phyloP scores from a whole-genome alignment of 2,329 filamentous ascomycete species.

The Macrophomina tecta region DNA sequence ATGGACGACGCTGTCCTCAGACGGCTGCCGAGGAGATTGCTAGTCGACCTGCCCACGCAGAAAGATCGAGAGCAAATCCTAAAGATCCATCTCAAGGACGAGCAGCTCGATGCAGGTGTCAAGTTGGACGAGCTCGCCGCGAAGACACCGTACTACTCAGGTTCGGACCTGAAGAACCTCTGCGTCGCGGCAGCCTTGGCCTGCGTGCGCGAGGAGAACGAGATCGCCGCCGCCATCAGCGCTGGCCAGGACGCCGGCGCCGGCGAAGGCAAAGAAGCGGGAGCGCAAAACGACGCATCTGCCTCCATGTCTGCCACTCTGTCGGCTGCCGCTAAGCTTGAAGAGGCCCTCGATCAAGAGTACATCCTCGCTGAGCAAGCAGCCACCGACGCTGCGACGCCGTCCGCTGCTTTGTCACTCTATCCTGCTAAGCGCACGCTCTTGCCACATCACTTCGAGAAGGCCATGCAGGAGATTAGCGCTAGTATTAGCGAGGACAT shows the following conservation, averaged over 20 bases:
- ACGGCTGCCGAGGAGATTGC: constrained; percentile 73
- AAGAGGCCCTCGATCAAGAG: too few species aligned
- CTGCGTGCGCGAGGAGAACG: constrained; percentile 76
- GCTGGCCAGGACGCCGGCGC: not conserved
- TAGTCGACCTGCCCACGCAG: constrained; percentile 74
- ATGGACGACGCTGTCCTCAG: constrained; percentile 86
- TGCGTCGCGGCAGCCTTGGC: constrained; percentile 80
- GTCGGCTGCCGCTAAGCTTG: too few species aligned
- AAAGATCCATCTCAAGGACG: constrained; percentile 72
- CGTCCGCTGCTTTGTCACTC: constrained; percentile 13
- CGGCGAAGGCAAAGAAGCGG: too few species aligned
- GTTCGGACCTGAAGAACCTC: constrained; percentile 82
- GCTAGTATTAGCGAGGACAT: constrained; percentile 95
- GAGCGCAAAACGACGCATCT: not conserved
- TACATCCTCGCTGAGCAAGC: too few species aligned
- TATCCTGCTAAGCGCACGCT: constrained; percentile 63
- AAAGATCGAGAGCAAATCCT: constrained; percentile 72
- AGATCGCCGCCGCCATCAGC: constrained; percentile 32
- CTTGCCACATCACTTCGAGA: constrained; percentile 76
- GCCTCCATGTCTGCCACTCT: not conserved
- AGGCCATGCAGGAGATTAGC: constrained; percentile 84
- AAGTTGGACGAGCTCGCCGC: constrained; percentile 67
- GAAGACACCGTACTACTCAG: constrained; percentile 77
- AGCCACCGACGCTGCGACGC: too few species aligned
- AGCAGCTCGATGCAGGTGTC: constrained; percentile 66